These are phyloP conservation scores for Sarocladiaceae sp. DNA, from an alignment of 2,329 filamentous ascomycete genomes.

Conservation along the genomic window DNA sequence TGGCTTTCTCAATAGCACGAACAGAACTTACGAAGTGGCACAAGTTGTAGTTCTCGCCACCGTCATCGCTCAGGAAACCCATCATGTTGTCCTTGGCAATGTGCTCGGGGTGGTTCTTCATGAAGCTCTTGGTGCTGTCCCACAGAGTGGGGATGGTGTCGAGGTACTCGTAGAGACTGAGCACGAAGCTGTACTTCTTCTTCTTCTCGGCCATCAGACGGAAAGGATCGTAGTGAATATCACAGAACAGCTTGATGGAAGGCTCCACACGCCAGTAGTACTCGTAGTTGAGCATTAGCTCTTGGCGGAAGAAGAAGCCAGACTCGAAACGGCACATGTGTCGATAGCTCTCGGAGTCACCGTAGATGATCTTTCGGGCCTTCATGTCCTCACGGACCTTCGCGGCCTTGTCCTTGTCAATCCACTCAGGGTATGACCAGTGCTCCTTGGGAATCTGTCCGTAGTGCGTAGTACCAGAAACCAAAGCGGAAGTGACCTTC, in stretches of 20 bases:
- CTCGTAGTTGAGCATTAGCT: slow-evolving; percentile 91
- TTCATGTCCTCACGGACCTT: slow-evolving; percentile 93
- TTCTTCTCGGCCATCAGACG: slow-evolving; percentile 91
- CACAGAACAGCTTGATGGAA: slow-evolving; percentile 93
- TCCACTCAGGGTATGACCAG: slow-evolving; percentile 95
- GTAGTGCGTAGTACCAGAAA: slow-evolving; percentile 91
- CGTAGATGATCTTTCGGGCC: slow-evolving; percentile 94
- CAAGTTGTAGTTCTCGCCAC: slow-evolving; percentile 88
- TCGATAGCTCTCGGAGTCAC: slow-evolving; percentile 92
- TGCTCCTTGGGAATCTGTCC: slow-evolving; percentile 86
- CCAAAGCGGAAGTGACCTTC: slow-evolving; percentile 79
- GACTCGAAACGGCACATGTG: slow-evolving; percentile 99
- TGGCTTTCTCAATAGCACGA: background rate
- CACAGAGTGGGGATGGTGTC: slow-evolving; percentile 96
- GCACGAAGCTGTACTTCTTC: slow-evolving; percentile 97
- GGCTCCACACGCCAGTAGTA: slow-evolving; percentile 99
- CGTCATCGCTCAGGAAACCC: slow-evolving; percentile 87
- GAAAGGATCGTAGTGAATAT: slow-evolving; percentile 94
- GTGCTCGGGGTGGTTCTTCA: slow-evolving; percentile 84
- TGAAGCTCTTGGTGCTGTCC: slow-evolving; percentile 94
- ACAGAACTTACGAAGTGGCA: slow-evolving; percentile 80
- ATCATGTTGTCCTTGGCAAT: slow-evolving; percentile 80
- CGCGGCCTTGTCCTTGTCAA: slow-evolving; percentile 89
- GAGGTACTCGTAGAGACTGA: slow-evolving; percentile 93
- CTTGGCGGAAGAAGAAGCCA: slow-evolving; percentile 97